Evolutionary conservation across 2,329 filamentous ascomycete species (phyloP), one percentile per base, ranked within the genome.

Genomic region (Colletotrichum limetticola): DNA sequence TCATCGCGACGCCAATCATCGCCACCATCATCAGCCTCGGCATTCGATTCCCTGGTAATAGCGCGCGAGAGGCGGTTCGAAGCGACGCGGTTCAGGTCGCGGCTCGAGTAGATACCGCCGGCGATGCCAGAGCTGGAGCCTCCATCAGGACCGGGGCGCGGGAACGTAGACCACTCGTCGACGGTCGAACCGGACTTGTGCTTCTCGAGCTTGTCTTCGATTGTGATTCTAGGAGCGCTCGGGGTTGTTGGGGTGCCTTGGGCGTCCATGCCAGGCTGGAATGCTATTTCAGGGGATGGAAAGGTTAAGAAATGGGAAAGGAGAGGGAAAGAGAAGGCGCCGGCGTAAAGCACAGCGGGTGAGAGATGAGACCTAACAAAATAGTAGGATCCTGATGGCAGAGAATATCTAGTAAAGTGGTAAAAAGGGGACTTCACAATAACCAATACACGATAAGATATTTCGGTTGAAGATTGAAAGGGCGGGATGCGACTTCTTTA

Each of bases 1-100:
- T 79, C 80, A 46, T 80, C 77, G 37, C 76, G 79, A 9, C 77
- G 77, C 80, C 80, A 81, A 8, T 80, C 79, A 14, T 78, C 77
- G 5, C 79, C 80, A 6, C 35, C 22, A 37, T 78, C 80, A 2
- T 81, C 80, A 24, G 75, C 75, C 46, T 80, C 79, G 11, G 66
- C 72, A 22, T 76, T 63, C 5, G 77, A 76, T 16, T 79, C 79
- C 35, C 74, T 65, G 1, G 76, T 76, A 1, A 77, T 72, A 1
- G 67, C 70, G 61, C 75, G 78, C 53, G 78, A 80, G 61, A 72
- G 60, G 53, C 75, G 74, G 28, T 75, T 74, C 35, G 75, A 68
- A 14, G 73, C 66, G 14, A 66, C 72, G 58, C 77, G 76, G 24
- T 30, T 52, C 22, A 74, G 57, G 26, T 73, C 68, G 6, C 74